Percentiles rank a stretch among this genome's conserved stretches.
Evolutionary conservation across 2,329 filamentous ascomycete genomes (phyloP).

Genomic region (Aureobasidium sp.): DNA sequence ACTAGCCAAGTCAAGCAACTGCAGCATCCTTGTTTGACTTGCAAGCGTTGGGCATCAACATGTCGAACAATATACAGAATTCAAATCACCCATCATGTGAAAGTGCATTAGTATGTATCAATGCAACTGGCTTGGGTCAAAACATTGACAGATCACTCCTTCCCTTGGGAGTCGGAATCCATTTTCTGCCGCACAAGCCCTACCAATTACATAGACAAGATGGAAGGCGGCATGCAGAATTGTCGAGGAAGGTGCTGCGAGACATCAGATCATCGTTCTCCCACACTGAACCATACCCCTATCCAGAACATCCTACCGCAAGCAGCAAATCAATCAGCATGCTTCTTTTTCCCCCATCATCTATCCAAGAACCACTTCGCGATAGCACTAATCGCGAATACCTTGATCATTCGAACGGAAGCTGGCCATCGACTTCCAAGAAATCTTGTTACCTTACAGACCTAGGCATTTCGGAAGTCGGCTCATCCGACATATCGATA

Average conservation of each 20-base stretch:
- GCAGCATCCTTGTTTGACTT: neutral
- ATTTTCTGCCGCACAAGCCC: neutral
- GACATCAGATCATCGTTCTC: neutral
- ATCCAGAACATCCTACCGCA: slow-evolving; percentile 3
- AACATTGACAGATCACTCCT: neutral
- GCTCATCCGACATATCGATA: neutral
- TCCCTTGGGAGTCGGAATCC: neutral
- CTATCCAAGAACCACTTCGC: slow-evolving; percentile 9
- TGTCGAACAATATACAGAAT: neutral
- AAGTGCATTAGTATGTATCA: neutral
- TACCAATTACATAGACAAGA: neutral
- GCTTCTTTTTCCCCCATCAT: slow-evolving; percentile 12
- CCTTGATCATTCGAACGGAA: neutral
- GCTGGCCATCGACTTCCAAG: neutral
- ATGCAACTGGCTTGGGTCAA: neutral
- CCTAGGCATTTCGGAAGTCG: neutral
- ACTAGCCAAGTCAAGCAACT: neutral
- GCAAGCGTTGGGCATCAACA: slow-evolving; percentile 1
- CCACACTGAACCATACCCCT: neutral
- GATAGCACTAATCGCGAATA: slow-evolving; percentile 2
- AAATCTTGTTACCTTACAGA: neutral
- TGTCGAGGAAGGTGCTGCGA: neutral
- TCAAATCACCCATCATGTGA: neutral
- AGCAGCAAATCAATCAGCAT: slow-evolving; percentile 1
- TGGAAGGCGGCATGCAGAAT: neutral